Evolutionary conservation across 1,139 yeast genomes (phyloP), one percentile per base, ranked within the genome.

Genomic region (Hyphopichia fennica): DNA sequence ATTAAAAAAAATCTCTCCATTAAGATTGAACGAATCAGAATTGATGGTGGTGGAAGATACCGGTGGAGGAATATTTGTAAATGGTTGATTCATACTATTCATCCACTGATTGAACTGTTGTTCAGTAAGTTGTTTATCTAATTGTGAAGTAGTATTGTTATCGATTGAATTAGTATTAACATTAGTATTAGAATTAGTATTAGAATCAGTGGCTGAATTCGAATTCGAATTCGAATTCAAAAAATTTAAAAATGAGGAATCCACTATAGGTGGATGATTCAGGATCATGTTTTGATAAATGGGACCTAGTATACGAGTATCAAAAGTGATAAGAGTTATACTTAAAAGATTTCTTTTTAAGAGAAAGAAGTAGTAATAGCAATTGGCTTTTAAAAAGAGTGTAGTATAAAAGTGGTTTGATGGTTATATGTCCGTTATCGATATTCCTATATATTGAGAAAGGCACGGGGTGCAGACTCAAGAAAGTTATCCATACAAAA

Each of bases 1-100:
- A 39, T 48, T 51, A 40, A 57, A 56, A 41, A 58, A 57, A 9
- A 54, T 46, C 42, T 58, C 63, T 42, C 57, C 62, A 46, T 57
- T 57, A 22, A 57, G 41, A 38, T 51, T 57, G 25, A 54, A 42
- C 16, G 56, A 51, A 35, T 54, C 61, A n/a, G 50, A 41, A 8
- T 32, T 25, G 14, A 38, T 18, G 7, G 17, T 31, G 8, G 36
- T 18, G 30, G 47, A 23, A 10, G 40, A 37, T 10, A 13, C 34
- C 7, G 38, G 34, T 4, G 38, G 34, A 8, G 43, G 36, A 11
- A 37, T 16, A 28, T 28, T 7, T 7, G 25, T 22, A 10, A 22
- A 22, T 7, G 25, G 10, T 22, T 22, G 25, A 22, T 22, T n/a
- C 16, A 28, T 6, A 28, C 7, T 28, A 28, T 28, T 13, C 4